A percentile compares a stretch with the other conserved stretches of the same genome.
phyloP scores from a whole-genome alignment of 495 filamentous ascomycete species.

The Penicillium longicatenatum region DNA sequence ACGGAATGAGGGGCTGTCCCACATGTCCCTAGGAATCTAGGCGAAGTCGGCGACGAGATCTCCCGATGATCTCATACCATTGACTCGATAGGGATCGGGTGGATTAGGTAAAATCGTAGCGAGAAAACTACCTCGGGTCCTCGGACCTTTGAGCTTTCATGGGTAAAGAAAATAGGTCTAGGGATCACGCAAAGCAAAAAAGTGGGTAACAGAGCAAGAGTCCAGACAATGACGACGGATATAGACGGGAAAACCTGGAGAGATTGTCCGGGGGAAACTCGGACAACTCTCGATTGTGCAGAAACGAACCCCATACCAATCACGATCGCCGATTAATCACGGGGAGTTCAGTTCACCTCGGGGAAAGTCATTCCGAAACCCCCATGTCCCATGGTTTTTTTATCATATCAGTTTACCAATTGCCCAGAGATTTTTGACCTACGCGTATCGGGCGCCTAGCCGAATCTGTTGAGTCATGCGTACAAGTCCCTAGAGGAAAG shows the following conservation, averaged over 20 bases:
- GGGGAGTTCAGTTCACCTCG: constrained; percentile 12
- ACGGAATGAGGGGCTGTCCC: background rate
- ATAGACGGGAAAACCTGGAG: constrained; percentile 23
- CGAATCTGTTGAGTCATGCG: constrained; percentile 22
- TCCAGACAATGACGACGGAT: constrained; percentile 18
- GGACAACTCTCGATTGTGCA: constrained; percentile 27
- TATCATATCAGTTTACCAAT: background rate
- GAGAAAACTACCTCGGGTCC: constrained; percentile 26
- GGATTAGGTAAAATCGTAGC: constrained; percentile 21
- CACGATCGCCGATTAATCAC: background rate
- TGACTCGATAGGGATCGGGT: constrained; percentile 19
- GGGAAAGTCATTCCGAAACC: constrained; percentile 23
- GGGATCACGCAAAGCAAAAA: background rate
- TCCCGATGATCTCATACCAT: constrained; percentile 23
- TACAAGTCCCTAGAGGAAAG: constrained; percentile 29
- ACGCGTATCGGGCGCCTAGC: constrained; percentile 3
- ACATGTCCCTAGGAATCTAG: background rate
- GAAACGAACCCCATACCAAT: too few relatives aligned
- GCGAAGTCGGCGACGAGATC: constrained; percentile 15
- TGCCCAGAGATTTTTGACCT: background rate
- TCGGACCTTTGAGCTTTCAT: constrained; percentile 12
- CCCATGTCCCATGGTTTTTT: background rate
- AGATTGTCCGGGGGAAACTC: constrained; percentile 24
- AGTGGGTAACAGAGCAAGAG: background rate
- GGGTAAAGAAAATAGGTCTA: background rate